phyloP scores from a whole-genome alignment of 495 filamentous ascomycete genomes.

The Trichocladium antarcticum region DNA sequence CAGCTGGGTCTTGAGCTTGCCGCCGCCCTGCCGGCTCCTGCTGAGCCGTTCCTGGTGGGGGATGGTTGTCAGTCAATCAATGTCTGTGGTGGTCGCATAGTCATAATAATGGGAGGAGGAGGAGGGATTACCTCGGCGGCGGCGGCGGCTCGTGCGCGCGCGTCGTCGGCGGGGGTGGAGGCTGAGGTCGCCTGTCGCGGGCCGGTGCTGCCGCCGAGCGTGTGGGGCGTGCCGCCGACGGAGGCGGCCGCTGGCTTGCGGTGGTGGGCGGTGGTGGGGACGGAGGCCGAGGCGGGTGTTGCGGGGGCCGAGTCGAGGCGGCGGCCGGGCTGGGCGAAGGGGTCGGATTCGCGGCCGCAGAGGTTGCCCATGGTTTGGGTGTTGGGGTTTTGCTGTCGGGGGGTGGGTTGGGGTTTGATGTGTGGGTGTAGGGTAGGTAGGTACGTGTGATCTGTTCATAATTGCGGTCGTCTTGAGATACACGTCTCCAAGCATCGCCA shows the following conservation, averaged over 20 bases:
- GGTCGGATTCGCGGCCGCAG: constrained; percentile 51
- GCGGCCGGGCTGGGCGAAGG: constrained; percentile 54
- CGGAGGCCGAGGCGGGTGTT: constrained; percentile 25
- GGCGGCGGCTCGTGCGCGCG: constrained; percentile 48
- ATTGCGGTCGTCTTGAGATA: too few relatives aligned
- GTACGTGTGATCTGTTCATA: too few relatives aligned
- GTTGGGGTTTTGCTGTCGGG: too few relatives aligned
- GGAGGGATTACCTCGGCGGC: constrained; percentile 68
- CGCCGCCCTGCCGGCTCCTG: constrained; percentile 37
- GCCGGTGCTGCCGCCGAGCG: constrained; percentile 27
- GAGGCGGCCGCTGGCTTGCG: neutral
- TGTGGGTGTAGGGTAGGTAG: neutral
- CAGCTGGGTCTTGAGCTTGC: constrained; percentile 38
- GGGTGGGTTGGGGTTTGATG: neutral
- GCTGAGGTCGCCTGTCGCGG: neutral
- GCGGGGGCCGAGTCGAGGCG: constrained; percentile 44
- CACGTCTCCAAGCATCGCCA: too few relatives aligned
- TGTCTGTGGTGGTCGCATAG: too few relatives aligned
- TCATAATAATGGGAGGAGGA: too few relatives aligned
- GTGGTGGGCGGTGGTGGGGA: constrained; percentile 26
- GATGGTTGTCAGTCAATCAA: neutral
- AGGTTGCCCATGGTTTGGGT: constrained; percentile 63
- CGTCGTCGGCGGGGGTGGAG: constrained; percentile 31
- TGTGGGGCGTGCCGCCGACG: constrained; percentile 16
- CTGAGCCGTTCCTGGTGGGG: constrained; percentile 35